Evolutionary conservation across 768 basidiomycete genomes (phyloP).

Genomic region (Austroboletus festivus): DNA sequence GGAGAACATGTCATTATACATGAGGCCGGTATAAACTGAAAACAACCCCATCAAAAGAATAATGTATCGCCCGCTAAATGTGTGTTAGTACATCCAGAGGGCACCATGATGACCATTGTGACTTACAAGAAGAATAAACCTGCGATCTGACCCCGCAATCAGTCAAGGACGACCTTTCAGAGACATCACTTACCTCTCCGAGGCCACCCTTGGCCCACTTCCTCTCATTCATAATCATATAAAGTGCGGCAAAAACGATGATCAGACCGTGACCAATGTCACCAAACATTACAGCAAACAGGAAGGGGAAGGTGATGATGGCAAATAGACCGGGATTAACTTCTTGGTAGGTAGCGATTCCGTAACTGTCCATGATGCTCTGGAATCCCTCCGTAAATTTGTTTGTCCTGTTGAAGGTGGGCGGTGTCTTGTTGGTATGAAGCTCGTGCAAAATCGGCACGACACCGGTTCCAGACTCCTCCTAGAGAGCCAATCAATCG

Average conservation of each 20-base stretch:
- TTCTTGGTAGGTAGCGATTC: conserved; percentile 92
- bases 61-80: conserved; percentile 88
- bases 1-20: conserved; percentile 99
- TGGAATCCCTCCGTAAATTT: conserved; percentile 98
- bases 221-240: conserved; percentile 87
- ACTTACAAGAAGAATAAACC: conserved; percentile 92
- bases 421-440: conserved; percentile 85
- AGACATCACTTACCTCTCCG: conserved; percentile 55
- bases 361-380: conserved; percentile 97
- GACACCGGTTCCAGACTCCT: conserved; percentile 89
- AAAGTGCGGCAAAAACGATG: conserved; percentile 69
- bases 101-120: conserved; percentile 1
- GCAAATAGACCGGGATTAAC: conserved; percentile 96
- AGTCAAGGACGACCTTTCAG: conserved; percentile 6
- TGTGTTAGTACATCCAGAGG: conserved; percentile 17
- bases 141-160: conserved; percentile 51
- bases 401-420: conserved; percentile 92
- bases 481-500: conserved; percentile 34
- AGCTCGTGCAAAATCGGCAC: conserved; percentile 92
- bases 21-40: conserved; percentile 92
- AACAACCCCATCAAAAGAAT: conserved; percentile 98
- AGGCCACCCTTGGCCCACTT: conserved; percentile 70
- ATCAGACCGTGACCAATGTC: conserved; percentile 95
- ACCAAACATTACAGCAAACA: conserved; percentile 99
- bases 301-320: conserved; percentile 91